Evolutionary conservation across 257 asterid genomes (phyloP).

Genomic region (Solanum chilense): DNA sequence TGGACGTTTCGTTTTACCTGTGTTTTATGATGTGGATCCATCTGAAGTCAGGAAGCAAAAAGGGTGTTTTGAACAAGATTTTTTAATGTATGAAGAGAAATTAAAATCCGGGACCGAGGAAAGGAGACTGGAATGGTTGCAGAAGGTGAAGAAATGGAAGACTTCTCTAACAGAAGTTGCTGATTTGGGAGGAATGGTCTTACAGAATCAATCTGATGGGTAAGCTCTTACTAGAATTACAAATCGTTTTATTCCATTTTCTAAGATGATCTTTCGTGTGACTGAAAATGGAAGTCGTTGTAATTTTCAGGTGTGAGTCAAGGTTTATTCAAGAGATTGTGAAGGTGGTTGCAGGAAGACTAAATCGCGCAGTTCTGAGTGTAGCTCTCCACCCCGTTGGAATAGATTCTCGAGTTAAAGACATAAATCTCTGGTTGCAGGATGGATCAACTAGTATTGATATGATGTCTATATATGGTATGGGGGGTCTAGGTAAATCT

Average conservation of each 20-base stretch:
- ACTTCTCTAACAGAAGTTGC: conserved; percentile 3
- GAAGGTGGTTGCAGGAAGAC: not conserved
- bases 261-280: not conserved
- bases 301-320: conserved; percentile 5
- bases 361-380: not conserved
- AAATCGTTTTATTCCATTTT: not conserved
- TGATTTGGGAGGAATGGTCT: conserved; percentile 9
- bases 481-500: conserved; percentile 9
- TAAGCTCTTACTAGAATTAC: not conserved
- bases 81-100: not conserved
- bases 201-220: conserved; percentile 5
- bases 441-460: not conserved
- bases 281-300: not conserved
- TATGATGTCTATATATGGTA: not conserved
- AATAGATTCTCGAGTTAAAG: conserved; percentile 2
- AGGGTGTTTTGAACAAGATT: not conserved
- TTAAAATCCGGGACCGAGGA: not conserved
- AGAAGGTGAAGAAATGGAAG: not conserved
- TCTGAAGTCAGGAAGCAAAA: not conserved
- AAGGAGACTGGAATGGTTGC: not conserved
- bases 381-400: not conserved
- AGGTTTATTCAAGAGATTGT: conserved; percentile 8
- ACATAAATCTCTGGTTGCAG: not conserved
- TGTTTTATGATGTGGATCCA: conserved; percentile 8
- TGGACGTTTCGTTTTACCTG: conserved; percentile 3